Percentiles rank a stretch among this genome's conserved stretches.
phyloP scores from a whole-genome alignment of 495 filamentous ascomycete genomes.

The Xylaria nigripes region DNA sequence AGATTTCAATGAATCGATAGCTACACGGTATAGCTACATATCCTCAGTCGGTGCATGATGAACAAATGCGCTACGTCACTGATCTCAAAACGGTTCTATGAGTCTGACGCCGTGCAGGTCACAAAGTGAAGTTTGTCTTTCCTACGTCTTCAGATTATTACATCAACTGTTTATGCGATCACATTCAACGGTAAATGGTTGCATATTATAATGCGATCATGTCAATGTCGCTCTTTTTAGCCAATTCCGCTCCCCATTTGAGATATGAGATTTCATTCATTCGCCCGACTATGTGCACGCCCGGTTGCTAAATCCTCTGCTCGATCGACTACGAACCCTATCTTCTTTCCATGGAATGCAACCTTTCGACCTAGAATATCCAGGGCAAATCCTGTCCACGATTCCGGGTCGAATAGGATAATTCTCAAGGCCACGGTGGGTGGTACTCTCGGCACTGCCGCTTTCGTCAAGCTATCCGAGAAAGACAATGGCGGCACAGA shows the following conservation, averaged over 20 bases:
- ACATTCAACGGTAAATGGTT: not conserved
- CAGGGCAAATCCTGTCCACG: not conserved
- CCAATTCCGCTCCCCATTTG: not conserved
- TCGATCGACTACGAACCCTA: constrained; percentile 6
- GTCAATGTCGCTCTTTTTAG: not conserved
- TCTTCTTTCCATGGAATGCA: constrained; percentile 13
- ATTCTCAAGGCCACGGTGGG: constrained; percentile 47
- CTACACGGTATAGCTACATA: not conserved
- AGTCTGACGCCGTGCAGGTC: no score
- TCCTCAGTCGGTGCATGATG: not conserved
- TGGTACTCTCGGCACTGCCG: constrained; percentile 39
- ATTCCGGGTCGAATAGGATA: constrained; percentile 2
- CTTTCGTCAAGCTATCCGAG: constrained; percentile 67
- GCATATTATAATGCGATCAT: not conserved
- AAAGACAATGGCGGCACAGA: constrained; percentile 49
- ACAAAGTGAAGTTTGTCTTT: no score
- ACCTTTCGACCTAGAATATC: constrained; percentile 6
- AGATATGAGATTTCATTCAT: constrained; percentile 24
- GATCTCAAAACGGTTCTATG: not conserved
- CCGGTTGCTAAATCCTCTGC: constrained; percentile 13
- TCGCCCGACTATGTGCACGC: constrained; percentile 22
- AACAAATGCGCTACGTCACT: constrained; percentile 9
- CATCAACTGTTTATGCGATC: not conserved
- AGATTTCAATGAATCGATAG: no score
- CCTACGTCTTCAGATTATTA: no score